These are phyloP conservation scores for Pyracantha coccinea DNA, from an alignment of 331 rosid genomes.

Conservation along the genomic window DNA sequence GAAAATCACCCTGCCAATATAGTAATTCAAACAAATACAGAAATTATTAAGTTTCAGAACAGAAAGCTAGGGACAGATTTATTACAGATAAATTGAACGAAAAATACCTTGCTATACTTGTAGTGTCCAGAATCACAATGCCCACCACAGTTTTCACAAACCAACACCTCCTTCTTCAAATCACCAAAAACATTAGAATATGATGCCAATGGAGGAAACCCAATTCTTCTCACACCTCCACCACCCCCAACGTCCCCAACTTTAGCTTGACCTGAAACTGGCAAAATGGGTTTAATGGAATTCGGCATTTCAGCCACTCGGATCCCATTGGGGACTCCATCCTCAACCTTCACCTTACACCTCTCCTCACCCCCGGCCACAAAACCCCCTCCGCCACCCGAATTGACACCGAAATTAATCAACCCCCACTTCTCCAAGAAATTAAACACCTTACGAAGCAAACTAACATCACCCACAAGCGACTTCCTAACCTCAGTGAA, in stretches of 20 bases:
- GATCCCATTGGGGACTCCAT: conserved; percentile 69
- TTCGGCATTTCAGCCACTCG: conserved; percentile 76
- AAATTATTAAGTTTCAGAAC: not conserved
- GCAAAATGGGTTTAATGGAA: conserved; percentile 64
- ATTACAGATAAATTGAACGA: not conserved
- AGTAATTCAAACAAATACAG: conserved; percentile 10
- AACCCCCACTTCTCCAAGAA: conserved; percentile 72
- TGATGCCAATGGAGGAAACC: conserved; percentile 59
- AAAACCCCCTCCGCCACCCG: conserved; percentile 11
- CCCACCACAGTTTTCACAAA: conserved; percentile 53
- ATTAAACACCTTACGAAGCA: conserved; percentile 66
- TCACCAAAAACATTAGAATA: conserved; percentile 57
- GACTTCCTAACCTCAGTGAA: conserved; percentile 87
- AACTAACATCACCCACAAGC: conserved; percentile 77
- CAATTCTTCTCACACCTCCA: conserved; percentile 21
- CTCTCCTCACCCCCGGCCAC: conserved; percentile 26
- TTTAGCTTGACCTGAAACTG: conserved; percentile 28
- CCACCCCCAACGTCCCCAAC: conserved; percentile 13
- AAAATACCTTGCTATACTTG: conserved; percentile 43
- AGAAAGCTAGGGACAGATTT: not conserved
- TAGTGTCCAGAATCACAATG: conserved; percentile 53
- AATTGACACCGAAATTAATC: conserved; percentile 51
- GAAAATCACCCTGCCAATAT: conserved; percentile 49
- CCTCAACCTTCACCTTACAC: conserved; percentile 53
- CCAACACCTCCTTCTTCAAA: conserved; percentile 29